Evolutionary conservation across 2,329 filamentous ascomycete species (phyloP).

Genomic region (Shiraia bambusicola): DNA sequence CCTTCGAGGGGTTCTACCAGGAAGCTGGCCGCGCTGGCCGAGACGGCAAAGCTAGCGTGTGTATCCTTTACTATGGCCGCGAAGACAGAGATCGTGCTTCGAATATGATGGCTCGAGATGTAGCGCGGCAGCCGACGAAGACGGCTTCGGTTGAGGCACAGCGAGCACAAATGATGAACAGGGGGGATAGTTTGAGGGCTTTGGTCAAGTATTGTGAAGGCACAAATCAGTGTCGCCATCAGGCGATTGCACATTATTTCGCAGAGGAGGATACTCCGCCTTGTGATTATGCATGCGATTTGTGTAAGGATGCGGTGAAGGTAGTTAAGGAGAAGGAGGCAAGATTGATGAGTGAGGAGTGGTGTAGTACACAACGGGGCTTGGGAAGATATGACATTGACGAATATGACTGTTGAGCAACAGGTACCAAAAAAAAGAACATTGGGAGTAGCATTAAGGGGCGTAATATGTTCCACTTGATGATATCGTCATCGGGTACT

Average conservation of each 20-base stretch:
- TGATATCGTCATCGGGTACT: not conserved
- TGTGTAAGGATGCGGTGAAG: conserved; percentile 47
- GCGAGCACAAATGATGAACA: conserved; percentile 42
- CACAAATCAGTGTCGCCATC: conserved; percentile 70
- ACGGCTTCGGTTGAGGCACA: conserved; percentile 37
- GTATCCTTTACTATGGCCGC: conserved; percentile 86
- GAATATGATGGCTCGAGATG: conserved; percentile 51
- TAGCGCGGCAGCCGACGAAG: conserved; percentile 53
- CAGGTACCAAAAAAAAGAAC: too few relatives aligned
- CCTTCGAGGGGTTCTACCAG: conserved; percentile 94
- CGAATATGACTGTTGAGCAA: conserved; percentile 34
- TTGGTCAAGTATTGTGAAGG: conserved; percentile 82
- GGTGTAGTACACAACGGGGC: conserved; percentile 51
- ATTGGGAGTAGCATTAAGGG: not conserved
- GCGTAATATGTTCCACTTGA: not conserved
- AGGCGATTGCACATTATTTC: conserved; percentile 42
- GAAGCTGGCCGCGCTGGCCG: conserved; percentile 89
- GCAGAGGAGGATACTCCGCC: conserved; percentile 34
- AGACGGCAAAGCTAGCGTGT: conserved; percentile 83
- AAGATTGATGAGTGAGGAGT: conserved; percentile 52
- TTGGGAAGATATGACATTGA: conserved; percentile 46
- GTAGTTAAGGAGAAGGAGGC: conserved; percentile 48
- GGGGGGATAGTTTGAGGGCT: conserved; percentile 51
- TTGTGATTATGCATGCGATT: conserved; percentile 54
- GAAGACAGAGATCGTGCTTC: conserved; percentile 79